These are phyloP conservation scores for Metschnikowia proteae DNA, from an alignment of 805 yeast species.

Conservation along the genomic window DNA sequence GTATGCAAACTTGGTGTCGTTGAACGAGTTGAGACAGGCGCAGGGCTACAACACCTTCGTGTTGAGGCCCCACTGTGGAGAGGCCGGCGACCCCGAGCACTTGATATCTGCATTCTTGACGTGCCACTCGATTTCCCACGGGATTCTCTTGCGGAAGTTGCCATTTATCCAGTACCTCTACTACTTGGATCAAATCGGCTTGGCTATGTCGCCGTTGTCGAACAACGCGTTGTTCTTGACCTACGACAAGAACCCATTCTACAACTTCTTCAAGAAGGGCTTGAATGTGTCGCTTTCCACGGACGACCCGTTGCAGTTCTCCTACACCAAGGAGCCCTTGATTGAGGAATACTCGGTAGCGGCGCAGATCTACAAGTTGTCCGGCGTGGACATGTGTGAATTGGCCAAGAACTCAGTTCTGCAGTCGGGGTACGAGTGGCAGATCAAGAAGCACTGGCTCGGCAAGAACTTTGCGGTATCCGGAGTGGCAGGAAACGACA, in stretches of 20 bases:
- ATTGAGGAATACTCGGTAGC: constrained; percentile 98
- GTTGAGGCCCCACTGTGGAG: constrained; percentile 98
- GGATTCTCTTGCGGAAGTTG: constrained; percentile 85
- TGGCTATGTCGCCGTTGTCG: constrained; percentile 97
- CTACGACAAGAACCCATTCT: constrained; percentile 96
- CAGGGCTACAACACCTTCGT: constrained; percentile 85
- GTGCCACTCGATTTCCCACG: constrained; percentile 92
- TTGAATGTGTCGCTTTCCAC: constrained; percentile 91
- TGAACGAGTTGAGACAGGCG: constrained; percentile 76
- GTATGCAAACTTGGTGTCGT: constrained; percentile 78
- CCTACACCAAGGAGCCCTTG: constrained; percentile 94
- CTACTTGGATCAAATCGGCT: constrained; percentile 90
- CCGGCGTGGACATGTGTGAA: constrained; percentile 96
- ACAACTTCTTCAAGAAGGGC: constrained; percentile 86
- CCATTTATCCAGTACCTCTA: constrained; percentile 93
- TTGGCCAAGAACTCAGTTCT: constrained; percentile 87
- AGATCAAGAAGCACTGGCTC: constrained; percentile 87
- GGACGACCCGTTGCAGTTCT: constrained; percentile 96
- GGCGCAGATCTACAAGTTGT: constrained; percentile 92
- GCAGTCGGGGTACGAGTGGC: constrained; percentile 92
- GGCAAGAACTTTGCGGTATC: constrained; percentile 58
- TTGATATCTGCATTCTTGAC: constrained; percentile 83
- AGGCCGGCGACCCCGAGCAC: constrained; percentile 99
- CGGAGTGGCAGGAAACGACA: constrained; percentile 80
- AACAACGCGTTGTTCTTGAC: constrained; percentile 94